phyloP scores from a whole-genome alignment of 2,329 filamentous ascomycete genomes.

The Blumeriella jaapii region DNA sequence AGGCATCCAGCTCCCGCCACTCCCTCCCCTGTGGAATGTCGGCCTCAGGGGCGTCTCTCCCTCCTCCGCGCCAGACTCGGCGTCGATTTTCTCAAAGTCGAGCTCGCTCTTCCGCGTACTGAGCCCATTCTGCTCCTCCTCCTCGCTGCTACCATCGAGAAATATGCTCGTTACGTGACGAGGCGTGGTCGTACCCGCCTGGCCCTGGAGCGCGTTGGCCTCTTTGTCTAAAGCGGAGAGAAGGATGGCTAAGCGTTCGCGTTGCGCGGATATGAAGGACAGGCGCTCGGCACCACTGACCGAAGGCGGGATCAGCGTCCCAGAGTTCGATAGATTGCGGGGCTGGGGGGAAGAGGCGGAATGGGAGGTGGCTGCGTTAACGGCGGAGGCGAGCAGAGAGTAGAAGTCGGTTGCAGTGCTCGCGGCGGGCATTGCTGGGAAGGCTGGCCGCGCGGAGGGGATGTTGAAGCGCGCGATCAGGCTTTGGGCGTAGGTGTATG shows the following conservation, averaged over 20 bases:
- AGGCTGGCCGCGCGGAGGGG: constrained; percentile 52
- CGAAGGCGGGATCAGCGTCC: constrained; percentile 58
- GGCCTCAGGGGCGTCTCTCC: no score
- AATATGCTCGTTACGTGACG: constrained; percentile 18
- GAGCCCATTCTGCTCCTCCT: constrained; percentile 38
- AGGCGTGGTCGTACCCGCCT: constrained; percentile 10
- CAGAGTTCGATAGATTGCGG: constrained; percentile 41
- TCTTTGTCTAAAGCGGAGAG: constrained; percentile 71
- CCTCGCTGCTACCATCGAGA: constrained; percentile 25
- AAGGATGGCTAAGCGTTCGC: constrained; percentile 63
- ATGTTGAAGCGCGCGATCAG: constrained; percentile 81
- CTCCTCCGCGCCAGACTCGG: constrained; percentile 55
- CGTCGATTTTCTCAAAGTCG: constrained; percentile 83
- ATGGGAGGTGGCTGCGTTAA: constrained; percentile 38
- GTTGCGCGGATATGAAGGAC: constrained; percentile 66
- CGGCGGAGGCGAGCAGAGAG: constrained; percentile 61
- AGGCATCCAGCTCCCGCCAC: constrained; percentile 36
- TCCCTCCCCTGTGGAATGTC: constrained; percentile 23
- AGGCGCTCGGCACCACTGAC: constrained; percentile 58
- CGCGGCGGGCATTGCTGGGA: constrained; percentile 26
- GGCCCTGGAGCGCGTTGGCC: constrained; percentile 47
- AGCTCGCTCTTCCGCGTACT: constrained; percentile 76
- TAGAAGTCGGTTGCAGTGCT: constrained; percentile 56
- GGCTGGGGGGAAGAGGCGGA: constrained; percentile 17
- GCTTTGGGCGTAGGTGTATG: constrained; percentile 58